Evolutionary conservation across 345 rosid species (phyloP).

Genomic region (Eucalyptus sp.): DNA sequence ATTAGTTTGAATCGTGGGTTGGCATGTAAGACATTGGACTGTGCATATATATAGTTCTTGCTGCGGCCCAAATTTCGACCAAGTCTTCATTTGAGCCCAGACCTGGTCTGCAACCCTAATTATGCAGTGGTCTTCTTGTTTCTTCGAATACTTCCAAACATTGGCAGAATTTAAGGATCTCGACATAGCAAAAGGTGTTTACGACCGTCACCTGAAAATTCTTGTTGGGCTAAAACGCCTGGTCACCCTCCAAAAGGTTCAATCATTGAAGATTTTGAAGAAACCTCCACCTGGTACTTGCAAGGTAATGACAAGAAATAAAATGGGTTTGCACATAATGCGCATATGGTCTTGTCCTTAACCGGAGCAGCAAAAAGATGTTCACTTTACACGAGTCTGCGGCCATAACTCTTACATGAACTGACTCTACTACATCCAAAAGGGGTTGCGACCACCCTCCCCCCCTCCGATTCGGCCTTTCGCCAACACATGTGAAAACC

Average conservation of each 20-base stretch:
- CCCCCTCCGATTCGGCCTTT: background rate
- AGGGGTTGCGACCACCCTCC: background rate
- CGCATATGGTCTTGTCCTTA: background rate
- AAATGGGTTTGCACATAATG: background rate
- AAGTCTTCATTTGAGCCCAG: background rate
- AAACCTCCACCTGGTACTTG: background rate
- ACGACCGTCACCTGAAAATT: background rate
- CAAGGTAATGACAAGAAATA: background rate
- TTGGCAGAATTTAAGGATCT: background rate
- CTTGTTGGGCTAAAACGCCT: background rate
- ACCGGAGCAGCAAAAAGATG: background rate
- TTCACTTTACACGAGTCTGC: background rate
- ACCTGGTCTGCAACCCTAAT: background rate
- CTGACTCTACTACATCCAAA: background rate
- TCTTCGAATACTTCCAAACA: background rate
- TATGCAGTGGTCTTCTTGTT: background rate
- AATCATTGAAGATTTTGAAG: background rate
- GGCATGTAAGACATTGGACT: background rate
- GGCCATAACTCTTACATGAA: background rate
- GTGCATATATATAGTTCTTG: background rate
- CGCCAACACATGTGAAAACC: conserved; percentile 15
- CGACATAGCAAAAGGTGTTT: background rate
- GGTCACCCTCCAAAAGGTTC: background rate
- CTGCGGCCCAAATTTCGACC: background rate
- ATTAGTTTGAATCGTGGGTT: background rate